A percentile compares a stretch with the other conserved stretches of the same genome.
Evolutionary conservation across 1,139 yeast species (phyloP).

Genomic region (Lodderomyces oxycetoniae): DNA sequence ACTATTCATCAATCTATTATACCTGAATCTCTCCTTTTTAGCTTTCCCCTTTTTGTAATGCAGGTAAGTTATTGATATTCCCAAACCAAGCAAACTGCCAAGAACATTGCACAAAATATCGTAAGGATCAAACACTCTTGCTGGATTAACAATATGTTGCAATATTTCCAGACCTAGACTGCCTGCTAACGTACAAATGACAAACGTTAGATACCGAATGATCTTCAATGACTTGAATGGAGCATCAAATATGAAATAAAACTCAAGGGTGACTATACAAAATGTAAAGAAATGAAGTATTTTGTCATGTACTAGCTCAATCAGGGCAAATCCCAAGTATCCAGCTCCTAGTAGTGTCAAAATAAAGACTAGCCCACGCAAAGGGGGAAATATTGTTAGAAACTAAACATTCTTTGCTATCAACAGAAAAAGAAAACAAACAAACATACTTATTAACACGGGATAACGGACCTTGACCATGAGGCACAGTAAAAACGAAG

Average conservation of each 20-base stretch:
- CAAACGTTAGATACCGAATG: slow-evolving; percentile 37
- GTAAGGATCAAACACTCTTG: slow-evolving; percentile 42
- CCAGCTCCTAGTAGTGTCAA: slow-evolving; percentile 29
- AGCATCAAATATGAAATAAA: slow-evolving; percentile 52
- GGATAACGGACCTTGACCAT: slow-evolving; percentile 5
- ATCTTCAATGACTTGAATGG: slow-evolving; percentile 30
- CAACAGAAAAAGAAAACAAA: too few relatives aligned
- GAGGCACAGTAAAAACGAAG: background rate
- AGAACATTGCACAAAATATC: slow-evolving; percentile 45
- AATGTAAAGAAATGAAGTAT: slow-evolving; percentile 48
- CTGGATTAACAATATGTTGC: slow-evolving; percentile 43
- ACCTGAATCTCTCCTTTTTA: slow-evolving; percentile 7
- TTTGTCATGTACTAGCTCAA: slow-evolving; percentile 49
- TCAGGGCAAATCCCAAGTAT: slow-evolving; percentile 50
- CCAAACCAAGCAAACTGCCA: slow-evolving; percentile 32
- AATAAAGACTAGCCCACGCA: slow-evolving; percentile 27
- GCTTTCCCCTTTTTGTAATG: slow-evolving; percentile 11
- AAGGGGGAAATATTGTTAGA: too few relatives aligned
- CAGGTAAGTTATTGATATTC: slow-evolving; percentile 14
- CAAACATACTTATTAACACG: slow-evolving; percentile 3
- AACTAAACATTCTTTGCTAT: too few relatives aligned
- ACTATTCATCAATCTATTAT: slow-evolving; percentile 6
- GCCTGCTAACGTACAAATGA: slow-evolving; percentile 42
- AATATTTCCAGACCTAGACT: slow-evolving; percentile 51
- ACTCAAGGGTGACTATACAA: slow-evolving; percentile 45